Evolutionary conservation across 1,284 basidiomycete species (phyloP).

Genomic region (Apiotrichum mycotoxinovorans): DNA sequence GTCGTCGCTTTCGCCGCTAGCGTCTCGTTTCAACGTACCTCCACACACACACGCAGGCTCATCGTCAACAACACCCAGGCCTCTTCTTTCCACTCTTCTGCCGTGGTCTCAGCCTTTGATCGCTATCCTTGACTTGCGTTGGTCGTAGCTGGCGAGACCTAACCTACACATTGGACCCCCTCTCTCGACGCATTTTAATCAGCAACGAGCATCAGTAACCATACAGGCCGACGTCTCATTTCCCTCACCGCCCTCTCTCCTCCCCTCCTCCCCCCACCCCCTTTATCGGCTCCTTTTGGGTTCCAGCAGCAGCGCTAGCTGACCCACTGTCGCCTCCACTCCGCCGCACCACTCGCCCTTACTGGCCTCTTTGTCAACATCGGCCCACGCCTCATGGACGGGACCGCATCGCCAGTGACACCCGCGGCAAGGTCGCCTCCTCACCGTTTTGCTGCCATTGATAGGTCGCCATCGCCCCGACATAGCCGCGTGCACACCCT

Average conservation of each 20-base stretch:
- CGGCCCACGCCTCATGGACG: constrained; percentile 3
- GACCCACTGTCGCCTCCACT: neutral
- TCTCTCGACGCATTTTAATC: no score
- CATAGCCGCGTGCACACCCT: constrained; percentile 13
- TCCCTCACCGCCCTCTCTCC: neutral
- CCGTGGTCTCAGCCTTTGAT: no score
- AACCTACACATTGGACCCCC: no score
- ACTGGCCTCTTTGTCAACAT: neutral
- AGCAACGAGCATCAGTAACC: neutral
- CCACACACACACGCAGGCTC: no score
- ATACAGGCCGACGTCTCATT: neutral
- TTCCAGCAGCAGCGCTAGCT: neutral
- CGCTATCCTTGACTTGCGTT: no score
- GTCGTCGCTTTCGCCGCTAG: no score
- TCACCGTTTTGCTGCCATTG: neutral
- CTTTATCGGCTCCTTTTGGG: neutral
- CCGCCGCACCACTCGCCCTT: neutral
- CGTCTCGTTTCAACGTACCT: no score
- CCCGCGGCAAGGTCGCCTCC: constrained; percentile 5
- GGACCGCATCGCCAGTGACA: constrained; percentile 3
- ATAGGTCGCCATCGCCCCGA: constrained; percentile 13
- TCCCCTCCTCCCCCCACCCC: neutral
- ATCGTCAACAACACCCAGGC: no score
- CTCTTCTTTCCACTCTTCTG: no score
- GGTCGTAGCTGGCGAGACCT: no score